These are phyloP conservation scores for Eutrema salsugineum DNA, from an alignment of 441 rosid species.

Conservation along the genomic window DNA sequence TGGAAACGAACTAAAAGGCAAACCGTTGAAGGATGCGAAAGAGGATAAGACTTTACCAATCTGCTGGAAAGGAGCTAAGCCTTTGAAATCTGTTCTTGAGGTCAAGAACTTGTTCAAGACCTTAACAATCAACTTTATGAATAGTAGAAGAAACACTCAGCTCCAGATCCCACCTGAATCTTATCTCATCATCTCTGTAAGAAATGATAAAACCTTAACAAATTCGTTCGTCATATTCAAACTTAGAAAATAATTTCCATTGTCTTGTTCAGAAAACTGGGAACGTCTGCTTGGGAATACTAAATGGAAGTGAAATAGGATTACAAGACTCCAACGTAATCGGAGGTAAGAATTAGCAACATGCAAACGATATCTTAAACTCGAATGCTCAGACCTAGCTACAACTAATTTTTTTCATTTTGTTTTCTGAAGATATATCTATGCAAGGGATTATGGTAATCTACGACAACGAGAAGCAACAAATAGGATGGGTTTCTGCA, in stretches of 20 bases:
- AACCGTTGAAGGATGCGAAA: slow-evolving; percentile 30
- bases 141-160: slow-evolving; percentile 29
- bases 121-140: slow-evolving; percentile 34
- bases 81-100: slow-evolving; percentile 39
- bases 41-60: slow-evolving; percentile 45
- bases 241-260: background rate
- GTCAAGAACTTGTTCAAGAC: slow-evolving; percentile 44
- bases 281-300: slow-evolving; percentile 53
- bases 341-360: slow-evolving; percentile 32
- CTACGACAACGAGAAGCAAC: slow-evolving; percentile 53
- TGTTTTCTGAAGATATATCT: slow-evolving; percentile 39
- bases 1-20: slow-evolving; percentile 34
- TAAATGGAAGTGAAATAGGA: slow-evolving; percentile 41
- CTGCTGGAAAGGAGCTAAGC: slow-evolving; percentile 62
- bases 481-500: slow-evolving; percentile 49
- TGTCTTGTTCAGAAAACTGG: slow-evolving; percentile 37
- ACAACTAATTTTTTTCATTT: background rate
- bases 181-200: slow-evolving; percentile 52
- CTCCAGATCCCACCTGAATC: slow-evolving; percentile 42
- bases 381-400: background rate
- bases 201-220: background rate
- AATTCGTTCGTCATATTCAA: background rate
- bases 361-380: background rate
- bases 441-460: slow-evolving; percentile 45
- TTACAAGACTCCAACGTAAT: slow-evolving; percentile 30